Base-by-base conservation (phyloP, 306 rosid genomes). In the Vachellia collinsii region DNA sequence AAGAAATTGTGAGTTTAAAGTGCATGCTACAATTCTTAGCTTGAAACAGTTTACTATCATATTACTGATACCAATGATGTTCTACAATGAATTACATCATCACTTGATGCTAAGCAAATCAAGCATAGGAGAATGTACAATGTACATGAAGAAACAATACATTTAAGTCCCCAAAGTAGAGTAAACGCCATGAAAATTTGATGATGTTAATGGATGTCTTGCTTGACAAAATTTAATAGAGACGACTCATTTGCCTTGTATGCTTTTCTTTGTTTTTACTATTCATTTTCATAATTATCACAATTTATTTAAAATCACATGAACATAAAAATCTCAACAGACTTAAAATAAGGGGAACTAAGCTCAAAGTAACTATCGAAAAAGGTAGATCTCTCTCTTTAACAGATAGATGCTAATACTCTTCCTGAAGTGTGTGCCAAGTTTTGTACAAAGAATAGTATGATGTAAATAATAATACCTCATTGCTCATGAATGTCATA, bases 1-100 rank as follows among this genome's bases (percentile, higher is more conserved):
- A 74, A 84, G 14, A 69, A 34, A 48, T 11, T 44, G 25, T 42
- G 71, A 86, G 79, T 38, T 54, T 73, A 62, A 56, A 64, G 62
- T 39, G 80, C 46, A 47, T 36, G 14, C 70, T 36, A 77, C 46
- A 80, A 77, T 78, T 78, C 29, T 74, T 79, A 23, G 41, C 43
- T 62, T 47, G 78, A 51, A 73, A 59, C 82, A 77, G 65, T 44
- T 71, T 79, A 53, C 48, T 53, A 22, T 53, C 59, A 44, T 64
- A 44, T 74, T 70, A 62, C 29, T 51, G 67, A 68, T 53, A 19
- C 47, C 36, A 48, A 50, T 34, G 20, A 36, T 23, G 25, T 71
- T 38, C 43, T 43, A 19, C 47, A 14, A 36, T 74, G 12, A 11
- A 73, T 50, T 62, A 81, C 36, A 47, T 65, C 56, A 79, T 42